Percentiles rank a stretch among this genome's conserved stretches.
Conservation (phyloP, 257 asterid genomes). For the Solanum bulbocastanum region DNA sequence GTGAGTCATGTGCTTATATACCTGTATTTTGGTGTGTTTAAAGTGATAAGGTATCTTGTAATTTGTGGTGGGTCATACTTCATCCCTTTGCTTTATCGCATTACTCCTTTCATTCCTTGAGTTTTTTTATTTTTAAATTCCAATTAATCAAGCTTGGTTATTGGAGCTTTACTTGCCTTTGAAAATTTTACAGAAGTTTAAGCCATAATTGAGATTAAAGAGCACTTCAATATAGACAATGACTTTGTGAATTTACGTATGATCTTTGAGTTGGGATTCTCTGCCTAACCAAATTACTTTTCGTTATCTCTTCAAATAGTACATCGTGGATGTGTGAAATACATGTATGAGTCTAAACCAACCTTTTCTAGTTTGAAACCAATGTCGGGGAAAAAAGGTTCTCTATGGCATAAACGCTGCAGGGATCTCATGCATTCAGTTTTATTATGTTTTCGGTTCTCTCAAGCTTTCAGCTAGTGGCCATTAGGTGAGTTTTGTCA, state of each 20-base stretch:
- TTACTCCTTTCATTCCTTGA: not conserved
- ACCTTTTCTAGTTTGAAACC: not conserved
- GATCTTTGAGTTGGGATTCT: not conserved
- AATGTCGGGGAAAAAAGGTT: not conserved
- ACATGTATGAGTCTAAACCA: not conserved
- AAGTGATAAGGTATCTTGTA: not conserved
- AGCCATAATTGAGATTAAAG: not conserved
- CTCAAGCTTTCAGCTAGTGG: not conserved
- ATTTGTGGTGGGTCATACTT: not conserved
- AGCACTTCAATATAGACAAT: not conserved
- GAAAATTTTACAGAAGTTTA: not conserved
- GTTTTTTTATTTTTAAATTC: no score
- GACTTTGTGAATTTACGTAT: not conserved
- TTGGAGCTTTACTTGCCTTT: not conserved
- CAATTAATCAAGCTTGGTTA: no score
- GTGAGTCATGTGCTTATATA: conserved; percentile 24
- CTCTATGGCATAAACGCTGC: not conserved
- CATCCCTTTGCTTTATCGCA: not conserved
- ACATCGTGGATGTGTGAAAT: not conserved
- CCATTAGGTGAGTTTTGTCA: not conserved
- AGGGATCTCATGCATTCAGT: not conserved
- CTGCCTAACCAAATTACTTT: not conserved
- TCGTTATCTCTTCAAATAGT: not conserved
- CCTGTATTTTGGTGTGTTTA: not conserved
- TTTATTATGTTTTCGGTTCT: not conserved